Evolutionary conservation across 176 grass and related monocot genomes (phyloP), one percentile per base, ranked within the genome.

Genomic region (Secale cereale): DNA sequence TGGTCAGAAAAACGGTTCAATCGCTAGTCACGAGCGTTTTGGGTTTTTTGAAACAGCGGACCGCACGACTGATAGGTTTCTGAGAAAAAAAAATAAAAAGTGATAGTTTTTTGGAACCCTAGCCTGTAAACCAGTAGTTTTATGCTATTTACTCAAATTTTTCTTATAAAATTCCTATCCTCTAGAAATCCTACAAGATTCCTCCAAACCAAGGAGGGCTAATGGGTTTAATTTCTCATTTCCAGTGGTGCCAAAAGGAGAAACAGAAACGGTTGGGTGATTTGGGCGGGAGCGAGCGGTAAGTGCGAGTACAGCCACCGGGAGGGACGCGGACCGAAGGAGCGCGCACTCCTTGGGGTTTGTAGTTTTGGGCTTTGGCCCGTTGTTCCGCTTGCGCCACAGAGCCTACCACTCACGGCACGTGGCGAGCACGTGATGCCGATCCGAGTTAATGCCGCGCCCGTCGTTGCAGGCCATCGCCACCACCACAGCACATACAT

Each of bases 381-480:
- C 23, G 79, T 39, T 22, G 45, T 52, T 52, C 48, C 45, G 73
- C 1, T 19, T 70, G 81, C 76, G 39, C 30, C 76, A 76, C 85
- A 78, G 79, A 37, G 79, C 73, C 10, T 29, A 8, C 26, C 54
- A 76, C 64, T 40, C 65, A 54, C 56, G 56, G 79, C 88, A 91
- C 85, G 85, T 87, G 89, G 85, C 76, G 61, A 2, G 19, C 89
- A 91, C 85, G 89, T 76, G 85, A 76, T 28, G 70, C 76, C 17
- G 60, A 74, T 84, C 76, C 74, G 70, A 68, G 78, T 82, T 64
- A 86, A 72, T 82, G 78, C 62, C 7, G 0, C 78, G 70, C 83
- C 46, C 70, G 50, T 76, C 16, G 82, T 65, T 37, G 28, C 56
- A 57, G 61, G 59, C 81, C 54, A 65, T 74, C 65, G 15, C 19